These are phyloP conservation scores for Pseudoperonospora humuli DNA, from an alignment of 352 stramenopile species.

Conservation along the genomic window DNA sequence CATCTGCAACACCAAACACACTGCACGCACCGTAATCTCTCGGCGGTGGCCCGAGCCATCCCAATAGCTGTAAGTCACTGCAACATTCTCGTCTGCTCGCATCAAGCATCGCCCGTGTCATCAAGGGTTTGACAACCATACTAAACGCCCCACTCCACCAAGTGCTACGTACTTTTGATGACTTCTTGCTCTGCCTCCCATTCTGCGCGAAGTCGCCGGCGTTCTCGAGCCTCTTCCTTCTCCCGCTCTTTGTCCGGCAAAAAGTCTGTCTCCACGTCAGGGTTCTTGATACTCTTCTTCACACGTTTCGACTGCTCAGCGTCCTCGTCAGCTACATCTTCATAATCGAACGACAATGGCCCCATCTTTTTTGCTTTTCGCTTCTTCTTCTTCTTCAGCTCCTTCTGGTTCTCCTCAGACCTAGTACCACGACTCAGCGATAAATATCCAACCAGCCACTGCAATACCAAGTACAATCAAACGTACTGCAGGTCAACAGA, in stretches of 20 bases:
- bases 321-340: slow-evolving; percentile 25
- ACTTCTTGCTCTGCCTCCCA: slow-evolving; percentile 90
- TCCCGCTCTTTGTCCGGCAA: slow-evolving; percentile 91
- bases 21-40: slow-evolving; percentile 66
- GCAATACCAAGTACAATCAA: not conserved
- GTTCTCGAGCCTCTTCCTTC: slow-evolving; percentile 62
- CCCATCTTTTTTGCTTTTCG: slow-evolving; percentile 75
- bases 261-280: slow-evolving; percentile 92
- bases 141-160: not conserved
- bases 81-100: slow-evolving; percentile 75
- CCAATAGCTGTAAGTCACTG: slow-evolving; percentile 98
- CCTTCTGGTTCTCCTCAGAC: slow-evolving; percentile 19
- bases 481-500: slow-evolving; percentile 25
- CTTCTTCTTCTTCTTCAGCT: slow-evolving; percentile 56
- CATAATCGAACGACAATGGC: slow-evolving; percentile 73
- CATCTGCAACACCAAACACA: not conserved
- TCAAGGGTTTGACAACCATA: not conserved
- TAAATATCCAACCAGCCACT: not conserved
- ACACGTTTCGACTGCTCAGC: slow-evolving; percentile 24
- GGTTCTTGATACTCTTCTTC: slow-evolving; percentile 88
- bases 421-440: slow-evolving; percentile 18
- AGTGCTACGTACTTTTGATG: slow-evolving; percentile 79
- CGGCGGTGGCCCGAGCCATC: slow-evolving; percentile 94
- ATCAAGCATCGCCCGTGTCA: not conserved
- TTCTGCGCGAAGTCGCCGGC: slow-evolving; percentile 81